Evolutionary conservation across 495 filamentous ascomycete genomes (phyloP).

Genomic region (Podospora didyma): DNA sequence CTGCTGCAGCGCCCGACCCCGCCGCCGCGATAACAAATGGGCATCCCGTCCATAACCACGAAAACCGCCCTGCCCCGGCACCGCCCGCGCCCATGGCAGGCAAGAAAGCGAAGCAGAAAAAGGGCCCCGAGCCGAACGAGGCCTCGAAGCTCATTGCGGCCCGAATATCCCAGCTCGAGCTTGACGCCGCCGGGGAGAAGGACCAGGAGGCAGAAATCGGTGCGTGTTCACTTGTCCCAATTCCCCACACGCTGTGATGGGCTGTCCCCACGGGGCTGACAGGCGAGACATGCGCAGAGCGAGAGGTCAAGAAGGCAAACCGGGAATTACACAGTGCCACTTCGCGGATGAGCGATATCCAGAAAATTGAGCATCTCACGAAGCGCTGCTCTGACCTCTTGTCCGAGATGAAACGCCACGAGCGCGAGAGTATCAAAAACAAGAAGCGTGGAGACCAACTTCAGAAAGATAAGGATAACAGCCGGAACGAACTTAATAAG

Average conservation of each 20-base stretch:
- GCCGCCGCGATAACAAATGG: slow-evolving; percentile 32
- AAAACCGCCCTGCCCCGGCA: slow-evolving; percentile 38
- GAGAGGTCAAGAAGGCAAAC: slow-evolving; percentile 85
- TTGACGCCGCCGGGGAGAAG: slow-evolving; percentile 87
- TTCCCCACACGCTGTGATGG: not conserved
- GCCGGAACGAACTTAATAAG: slow-evolving; percentile 80
- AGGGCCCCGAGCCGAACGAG: slow-evolving; percentile 73
- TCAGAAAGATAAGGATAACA: slow-evolving; percentile 94
- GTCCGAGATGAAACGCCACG: slow-evolving; percentile 88
- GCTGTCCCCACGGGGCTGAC: slow-evolving; percentile 16
- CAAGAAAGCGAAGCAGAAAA: slow-evolving; percentile 70
- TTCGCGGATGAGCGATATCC: slow-evolving; percentile 67
- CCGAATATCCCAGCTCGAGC: slow-evolving; percentile 92
- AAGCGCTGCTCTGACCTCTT: slow-evolving; percentile 89
- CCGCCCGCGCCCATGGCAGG: slow-evolving; percentile 32
- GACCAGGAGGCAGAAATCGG: slow-evolving; percentile 96
- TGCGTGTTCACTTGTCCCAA: slow-evolving; percentile 48
- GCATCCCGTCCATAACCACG: slow-evolving; percentile 32
- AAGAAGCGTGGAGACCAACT: slow-evolving; percentile 92
- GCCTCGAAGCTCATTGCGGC: slow-evolving; percentile 85
- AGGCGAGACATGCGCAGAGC: slow-evolving; percentile 33
- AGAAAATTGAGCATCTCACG: slow-evolving; percentile 79
- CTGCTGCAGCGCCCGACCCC: slow-evolving; percentile 13
- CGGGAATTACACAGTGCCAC: slow-evolving; percentile 80
- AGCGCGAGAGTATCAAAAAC: slow-evolving; percentile 89